Evolutionary conservation across 371 early-diverging fungal species (phyloP).

Genomic region (Mortierella sp.): DNA sequence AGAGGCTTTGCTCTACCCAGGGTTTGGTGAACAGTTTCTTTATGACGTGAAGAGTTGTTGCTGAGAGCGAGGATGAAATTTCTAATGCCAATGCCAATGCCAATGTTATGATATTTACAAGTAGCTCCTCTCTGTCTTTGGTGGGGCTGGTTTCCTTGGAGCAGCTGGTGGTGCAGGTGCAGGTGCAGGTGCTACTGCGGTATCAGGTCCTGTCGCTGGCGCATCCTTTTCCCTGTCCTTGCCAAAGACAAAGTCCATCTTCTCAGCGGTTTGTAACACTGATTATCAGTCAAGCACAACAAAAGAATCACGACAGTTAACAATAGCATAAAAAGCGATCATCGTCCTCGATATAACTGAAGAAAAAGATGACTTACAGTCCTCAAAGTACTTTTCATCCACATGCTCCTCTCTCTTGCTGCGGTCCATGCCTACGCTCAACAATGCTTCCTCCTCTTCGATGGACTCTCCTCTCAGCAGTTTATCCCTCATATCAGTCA

Average conservation of each 20-base stretch:
- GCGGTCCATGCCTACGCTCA: conserved; percentile 40
- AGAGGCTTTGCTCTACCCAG: too few species aligned
- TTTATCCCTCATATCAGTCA: conserved; percentile 52
- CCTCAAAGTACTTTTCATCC: conserved; percentile 50
- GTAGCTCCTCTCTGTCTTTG: conserved; percentile 25
- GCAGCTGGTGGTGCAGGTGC: not conserved
- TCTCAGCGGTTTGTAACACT: conserved; percentile 28
- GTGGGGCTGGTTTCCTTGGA: conserved; percentile 24
- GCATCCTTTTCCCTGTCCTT: conserved; percentile 15
- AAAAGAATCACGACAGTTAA: not conserved
- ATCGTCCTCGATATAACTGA: not conserved
- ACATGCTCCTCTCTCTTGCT: conserved; percentile 44
- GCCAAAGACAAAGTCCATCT: conserved; percentile 19
- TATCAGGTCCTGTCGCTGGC: not conserved
- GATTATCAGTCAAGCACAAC: not conserved
- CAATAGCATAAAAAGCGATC: not conserved
- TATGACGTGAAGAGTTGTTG: too few species aligned
- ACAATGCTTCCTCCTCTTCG: conserved; percentile 44
- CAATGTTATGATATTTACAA: too few species aligned
- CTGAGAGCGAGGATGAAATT: too few species aligned
- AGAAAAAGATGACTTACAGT: conserved; percentile 25
- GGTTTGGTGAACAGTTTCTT: too few species aligned
- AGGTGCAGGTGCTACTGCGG: conserved; percentile 2
- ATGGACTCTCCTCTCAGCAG: conserved; percentile 39
- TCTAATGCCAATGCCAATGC: too few species aligned